These are phyloP conservation scores for Scutellaria barbata DNA, from an alignment of 257 asterid species.

Conservation along the genomic window DNA sequence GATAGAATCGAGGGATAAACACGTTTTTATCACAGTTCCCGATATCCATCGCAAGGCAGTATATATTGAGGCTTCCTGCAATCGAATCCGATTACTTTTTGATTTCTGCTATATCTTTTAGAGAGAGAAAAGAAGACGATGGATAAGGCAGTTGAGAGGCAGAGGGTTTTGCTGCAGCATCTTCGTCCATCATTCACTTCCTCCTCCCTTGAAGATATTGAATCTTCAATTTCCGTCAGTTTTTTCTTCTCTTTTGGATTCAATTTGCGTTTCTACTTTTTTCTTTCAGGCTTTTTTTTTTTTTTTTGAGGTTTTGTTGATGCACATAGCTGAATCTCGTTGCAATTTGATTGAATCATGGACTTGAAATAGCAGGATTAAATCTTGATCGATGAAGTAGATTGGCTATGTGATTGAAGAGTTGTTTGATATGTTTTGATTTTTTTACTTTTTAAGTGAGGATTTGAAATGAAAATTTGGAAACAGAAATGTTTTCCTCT, in stretches of 20 bases:
- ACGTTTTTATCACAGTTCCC: conserved; percentile 39
- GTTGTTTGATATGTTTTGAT: conserved; percentile 9
- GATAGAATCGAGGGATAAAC: not conserved
- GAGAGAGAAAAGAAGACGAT: conserved; percentile 41
- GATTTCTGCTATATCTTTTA: not conserved
- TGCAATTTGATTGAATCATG: conserved; percentile 21
- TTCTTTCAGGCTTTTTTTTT: not conserved
- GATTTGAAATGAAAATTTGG: conserved; percentile 18
- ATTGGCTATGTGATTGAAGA: conserved; percentile 14
- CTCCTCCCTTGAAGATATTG: conserved; percentile 74
- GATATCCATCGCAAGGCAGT: not conserved
- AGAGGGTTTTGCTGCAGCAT: conserved; percentile 80
- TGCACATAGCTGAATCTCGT: conserved; percentile 4
- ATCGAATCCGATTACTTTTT: not conserved
- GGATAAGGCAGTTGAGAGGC: conserved; percentile 85
- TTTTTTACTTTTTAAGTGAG: not conserved
- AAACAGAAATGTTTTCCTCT: not conserved
- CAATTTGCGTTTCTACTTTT: not conserved
- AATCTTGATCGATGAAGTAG: conserved; percentile 21
- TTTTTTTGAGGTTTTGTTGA: conserved; percentile 12
- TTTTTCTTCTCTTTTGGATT: not conserved
- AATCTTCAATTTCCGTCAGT: conserved; percentile 72
- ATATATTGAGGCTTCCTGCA: conserved; percentile 8
- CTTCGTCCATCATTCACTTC: conserved; percentile 78
- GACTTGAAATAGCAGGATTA: not conserved